A percentile compares a stretch with the other conserved stretches of the same genome.
These are phyloP conservation scores for Zoysia matrella DNA, from an alignment of 202 grass and related monocot species.

Conservation along the genomic window DNA sequence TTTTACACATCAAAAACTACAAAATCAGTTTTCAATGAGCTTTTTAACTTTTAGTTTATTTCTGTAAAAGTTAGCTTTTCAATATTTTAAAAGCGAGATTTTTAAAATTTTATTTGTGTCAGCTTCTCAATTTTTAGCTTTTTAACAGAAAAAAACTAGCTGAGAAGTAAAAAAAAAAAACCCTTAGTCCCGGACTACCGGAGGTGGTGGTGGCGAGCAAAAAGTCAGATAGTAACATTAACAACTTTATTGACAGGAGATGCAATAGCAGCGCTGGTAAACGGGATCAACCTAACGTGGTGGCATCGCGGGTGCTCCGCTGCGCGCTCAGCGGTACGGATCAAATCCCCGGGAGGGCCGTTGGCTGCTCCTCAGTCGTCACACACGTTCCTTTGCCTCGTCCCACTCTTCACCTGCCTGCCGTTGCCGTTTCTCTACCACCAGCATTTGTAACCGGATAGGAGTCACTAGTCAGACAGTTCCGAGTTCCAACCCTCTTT, in stretches of 20 bases:
- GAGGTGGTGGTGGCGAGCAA: not conserved
- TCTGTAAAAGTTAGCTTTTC: too few relatives aligned
- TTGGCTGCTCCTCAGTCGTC: not conserved
- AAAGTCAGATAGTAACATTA: not conserved
- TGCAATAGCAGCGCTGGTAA: not conserved
- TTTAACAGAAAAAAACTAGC: too few relatives aligned
- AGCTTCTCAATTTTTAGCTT: too few relatives aligned
- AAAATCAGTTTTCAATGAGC: too few relatives aligned
- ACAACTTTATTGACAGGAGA: not conserved
- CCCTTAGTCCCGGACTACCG: not conserved
- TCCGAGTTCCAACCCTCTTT: constrained; percentile 15
- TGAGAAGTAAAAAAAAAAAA: too few relatives aligned
- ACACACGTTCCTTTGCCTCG: not conserved
- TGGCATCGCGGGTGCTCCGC: not conserved
- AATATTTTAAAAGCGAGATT: too few relatives aligned
- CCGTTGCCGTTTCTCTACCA: constrained; percentile 10
- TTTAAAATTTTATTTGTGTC: too few relatives aligned
- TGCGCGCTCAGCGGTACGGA: constrained; percentile 10
- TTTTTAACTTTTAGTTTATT: too few relatives aligned
- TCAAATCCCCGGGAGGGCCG: constrained; percentile 27
- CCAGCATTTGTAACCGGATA: constrained; percentile 45
- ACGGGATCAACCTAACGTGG: not conserved
- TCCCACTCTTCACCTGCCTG: constrained; percentile 21
- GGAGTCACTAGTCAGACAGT: constrained; percentile 23
- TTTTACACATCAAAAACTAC: too few relatives aligned